A percentile compares a stretch with the other conserved stretches of the same genome.
Conservation (phyloP, 768 basidiomycete genomes). For the Russula brevipes region DNA sequence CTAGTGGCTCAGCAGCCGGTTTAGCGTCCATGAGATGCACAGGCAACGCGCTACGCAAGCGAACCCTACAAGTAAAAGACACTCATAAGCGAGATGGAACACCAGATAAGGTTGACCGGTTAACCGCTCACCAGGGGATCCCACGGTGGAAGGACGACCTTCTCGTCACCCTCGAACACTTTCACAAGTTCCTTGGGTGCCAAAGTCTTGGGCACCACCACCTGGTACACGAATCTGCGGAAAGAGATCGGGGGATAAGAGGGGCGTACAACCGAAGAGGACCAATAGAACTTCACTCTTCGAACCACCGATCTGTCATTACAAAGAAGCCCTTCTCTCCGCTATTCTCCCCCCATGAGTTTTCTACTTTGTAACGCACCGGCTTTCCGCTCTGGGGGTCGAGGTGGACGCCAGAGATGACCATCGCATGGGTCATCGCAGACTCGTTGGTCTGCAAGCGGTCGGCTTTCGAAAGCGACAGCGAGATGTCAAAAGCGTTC, state of each 20-base stretch:
- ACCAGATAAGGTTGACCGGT: not conserved
- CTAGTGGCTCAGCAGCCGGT: too few species aligned
- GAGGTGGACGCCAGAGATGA: conserved; percentile 88
- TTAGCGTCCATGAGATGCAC: not conserved
- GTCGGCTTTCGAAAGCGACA: conserved; percentile 80
- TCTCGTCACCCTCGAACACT: conserved; percentile 66
- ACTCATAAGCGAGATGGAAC: not conserved
- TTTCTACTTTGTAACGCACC: conserved; percentile 94
- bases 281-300: conserved; percentile 53
- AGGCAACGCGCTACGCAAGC: conserved; percentile 6
- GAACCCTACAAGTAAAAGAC: conserved; percentile 16
- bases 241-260: not conserved
- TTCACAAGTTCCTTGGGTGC: conserved; percentile 78
- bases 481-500: conserved; percentile 77
- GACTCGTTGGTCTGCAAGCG: conserved; percentile 79
- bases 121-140: conserved; percentile 69
- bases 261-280: not conserved
- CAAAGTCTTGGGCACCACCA: conserved; percentile 77
- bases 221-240: conserved; percentile 84
- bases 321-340: conserved; percentile 87
- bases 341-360: conserved; percentile 78
- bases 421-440: conserved; percentile 94
- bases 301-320: conserved; percentile 92
- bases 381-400: conserved; percentile 64
- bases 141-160: conserved; percentile 77